Percentiles rank a stretch among this genome's conserved stretches.
These are phyloP conservation scores for Sphagnum magellanicum DNA, from an alignment of 228 moss, liverwort and hornwort genomes.

Conservation along the genomic window DNA sequence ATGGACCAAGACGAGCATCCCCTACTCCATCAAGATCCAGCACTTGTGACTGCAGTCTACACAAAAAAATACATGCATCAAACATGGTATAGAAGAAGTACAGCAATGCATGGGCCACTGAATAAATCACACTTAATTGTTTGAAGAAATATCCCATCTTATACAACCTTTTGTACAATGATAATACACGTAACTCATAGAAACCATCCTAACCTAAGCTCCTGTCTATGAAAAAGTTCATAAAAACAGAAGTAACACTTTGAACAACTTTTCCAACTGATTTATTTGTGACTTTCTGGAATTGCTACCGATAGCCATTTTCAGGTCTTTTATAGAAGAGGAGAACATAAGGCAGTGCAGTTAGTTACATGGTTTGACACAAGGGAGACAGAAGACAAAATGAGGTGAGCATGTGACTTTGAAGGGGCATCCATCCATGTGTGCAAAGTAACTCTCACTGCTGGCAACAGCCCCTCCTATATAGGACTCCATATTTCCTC, in stretches of 20 bases:
- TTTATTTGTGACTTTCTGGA: not conserved
- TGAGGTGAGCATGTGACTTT: not conserved
- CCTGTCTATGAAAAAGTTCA: not conserved
- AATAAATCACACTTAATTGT: not conserved
- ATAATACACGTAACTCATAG: not conserved
- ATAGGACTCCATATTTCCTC: too few species aligned
- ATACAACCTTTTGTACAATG: not conserved
- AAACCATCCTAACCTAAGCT: not conserved
- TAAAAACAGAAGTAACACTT: too few species aligned
- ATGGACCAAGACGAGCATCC: constrained; percentile 64
- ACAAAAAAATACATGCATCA: constrained; percentile 1
- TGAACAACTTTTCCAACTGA: not conserved
- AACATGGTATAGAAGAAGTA: not conserved
- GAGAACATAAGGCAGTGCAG: not conserved
- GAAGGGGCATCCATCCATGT: too few species aligned
- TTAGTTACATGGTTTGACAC: not conserved
- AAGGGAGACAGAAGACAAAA: not conserved
- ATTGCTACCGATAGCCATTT: not conserved
- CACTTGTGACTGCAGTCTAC: constrained; percentile 61
- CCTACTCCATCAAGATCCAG: constrained; percentile 73
- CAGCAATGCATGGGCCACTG: not conserved
- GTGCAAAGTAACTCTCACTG: too few species aligned
- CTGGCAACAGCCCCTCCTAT: too few species aligned
- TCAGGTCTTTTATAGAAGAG: not conserved
- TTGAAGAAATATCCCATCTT: not conserved